Evolutionary conservation across 495 filamentous ascomycete species (phyloP).

Genomic region (Trypethelium eluteriae): DNA sequence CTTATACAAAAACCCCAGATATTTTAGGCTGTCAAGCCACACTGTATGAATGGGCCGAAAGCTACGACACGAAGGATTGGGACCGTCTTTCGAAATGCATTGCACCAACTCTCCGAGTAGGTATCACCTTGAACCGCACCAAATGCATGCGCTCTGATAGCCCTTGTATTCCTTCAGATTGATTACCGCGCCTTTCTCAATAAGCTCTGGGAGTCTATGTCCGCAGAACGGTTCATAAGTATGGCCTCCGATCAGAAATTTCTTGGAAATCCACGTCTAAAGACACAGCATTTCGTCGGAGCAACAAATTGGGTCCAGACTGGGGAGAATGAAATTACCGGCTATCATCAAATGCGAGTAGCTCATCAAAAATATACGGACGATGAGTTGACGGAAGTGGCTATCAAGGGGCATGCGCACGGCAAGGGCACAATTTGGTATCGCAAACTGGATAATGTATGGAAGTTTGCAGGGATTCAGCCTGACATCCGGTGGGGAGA

Average conservation of each 20-base stretch:
- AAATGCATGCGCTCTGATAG: conserved; percentile 17
- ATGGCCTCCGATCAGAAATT: conserved; percentile 62
- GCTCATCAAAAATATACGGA: conserved; percentile 62
- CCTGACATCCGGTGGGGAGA: conserved; percentile 67
- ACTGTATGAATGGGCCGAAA: conserved; percentile 70
- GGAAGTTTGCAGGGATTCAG: conserved; percentile 73
- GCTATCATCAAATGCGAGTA: conserved; percentile 70
- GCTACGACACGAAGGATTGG: conserved; percentile 80
- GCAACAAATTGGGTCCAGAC: conserved; percentile 63
- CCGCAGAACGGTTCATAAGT: conserved; percentile 60
- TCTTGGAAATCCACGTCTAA: conserved; percentile 61
- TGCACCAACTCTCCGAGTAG: conserved; percentile 57
- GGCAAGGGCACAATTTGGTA: conserved; percentile 66
- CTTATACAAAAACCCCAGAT: conserved; percentile 21
- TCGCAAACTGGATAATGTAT: conserved; percentile 63
- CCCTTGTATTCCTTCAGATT: conserved; percentile 35
- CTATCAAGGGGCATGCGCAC: conserved; percentile 61
- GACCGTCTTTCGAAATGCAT: conserved; percentile 60
- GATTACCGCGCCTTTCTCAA: conserved; percentile 71
- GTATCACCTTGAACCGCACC: conserved; percentile 16
- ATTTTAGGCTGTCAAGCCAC: conserved; percentile 39
- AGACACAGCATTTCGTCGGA: conserved; percentile 72
- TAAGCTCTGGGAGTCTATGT: conserved; percentile 63
- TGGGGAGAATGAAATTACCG: conserved; percentile 58
- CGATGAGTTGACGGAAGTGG: conserved; percentile 42